Evolutionary conservation across 352 stramenopile species (phyloP), one percentile per base, ranked within the genome.

Genomic region (Globisporangium solare): DNA sequence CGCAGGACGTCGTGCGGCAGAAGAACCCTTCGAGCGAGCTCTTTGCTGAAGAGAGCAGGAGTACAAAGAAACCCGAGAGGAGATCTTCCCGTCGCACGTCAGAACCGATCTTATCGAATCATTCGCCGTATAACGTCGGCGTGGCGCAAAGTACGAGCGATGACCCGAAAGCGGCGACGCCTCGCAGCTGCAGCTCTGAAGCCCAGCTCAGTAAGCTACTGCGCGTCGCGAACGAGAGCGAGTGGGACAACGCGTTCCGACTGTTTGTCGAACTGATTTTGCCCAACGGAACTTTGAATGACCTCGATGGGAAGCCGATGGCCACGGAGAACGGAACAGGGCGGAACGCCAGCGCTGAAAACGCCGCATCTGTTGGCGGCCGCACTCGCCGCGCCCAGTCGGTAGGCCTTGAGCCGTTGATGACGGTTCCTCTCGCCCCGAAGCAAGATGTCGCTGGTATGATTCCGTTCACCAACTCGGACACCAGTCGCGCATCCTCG

Each of bases 241-340:
- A 74, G 24, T 86, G 76, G 73, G 61, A 70, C 18, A 60, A 71
- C 14, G 66, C 73, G 0, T 86, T 83, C 32, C 66, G 54, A 3
- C 59, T 79, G 18, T 81, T 86, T 39, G 66, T 79, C 49, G 69
- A 84, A 52, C 54, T 84, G 61, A 51, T 84, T 10, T 49, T 75
- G 3, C 67, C 73, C 0, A 75, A 71, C 22, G 72, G 72, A 5
- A 75, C 58, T n/a, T 63, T 78, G 48, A 57, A 63, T 20, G 58
- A 64, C 12, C 46, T 64, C 6, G 58, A 64, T 27, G 51, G 57
- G 31, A 58, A 47, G 17, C 57, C 49, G 14, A 54, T 37, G 40
- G n/a, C 21, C 12, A 32, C 47, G 6, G 43, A 51, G 41, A 37
- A 47, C 6, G 57, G 47, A 11, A 41, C 32, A 2, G 51, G 37